phyloP scores from a whole-genome alignment of 1,284 basidiomycete species.

The Pseudomicrostroma phylloplanum region DNA sequence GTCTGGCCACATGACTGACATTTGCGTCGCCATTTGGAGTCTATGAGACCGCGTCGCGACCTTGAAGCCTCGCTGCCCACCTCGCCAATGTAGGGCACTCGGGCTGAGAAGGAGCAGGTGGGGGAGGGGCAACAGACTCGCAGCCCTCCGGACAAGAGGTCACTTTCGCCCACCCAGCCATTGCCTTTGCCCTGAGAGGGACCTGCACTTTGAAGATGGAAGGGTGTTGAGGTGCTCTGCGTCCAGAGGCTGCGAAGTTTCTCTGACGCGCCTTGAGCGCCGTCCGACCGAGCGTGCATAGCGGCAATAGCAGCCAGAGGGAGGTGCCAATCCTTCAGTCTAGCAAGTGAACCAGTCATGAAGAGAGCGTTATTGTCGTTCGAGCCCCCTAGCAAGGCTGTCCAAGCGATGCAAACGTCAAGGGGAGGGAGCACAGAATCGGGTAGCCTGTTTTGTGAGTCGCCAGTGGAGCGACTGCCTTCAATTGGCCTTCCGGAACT shows the following conservation, averaged over 20 bases:
- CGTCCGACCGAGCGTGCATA: background rate
- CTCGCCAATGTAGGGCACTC: background rate
- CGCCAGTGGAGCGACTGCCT: background rate
- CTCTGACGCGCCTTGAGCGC: background rate
- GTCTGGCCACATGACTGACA: background rate
- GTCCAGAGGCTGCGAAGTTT: background rate
- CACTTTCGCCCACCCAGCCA: background rate
- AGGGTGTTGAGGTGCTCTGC: background rate
- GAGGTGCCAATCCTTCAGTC: background rate
- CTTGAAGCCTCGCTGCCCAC: background rate
- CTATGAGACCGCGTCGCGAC: slow-evolving; percentile 1
- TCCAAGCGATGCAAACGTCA: slow-evolving; percentile 1
- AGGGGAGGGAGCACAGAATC: background rate
- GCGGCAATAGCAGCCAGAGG: background rate
- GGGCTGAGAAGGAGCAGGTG: background rate
- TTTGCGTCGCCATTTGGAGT: background rate
- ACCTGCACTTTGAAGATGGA: background rate
- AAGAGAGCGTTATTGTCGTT: background rate
- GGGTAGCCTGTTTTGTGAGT: background rate
- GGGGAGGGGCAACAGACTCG: background rate
- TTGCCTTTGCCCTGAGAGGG: background rate
- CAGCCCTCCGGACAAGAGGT: background rate
- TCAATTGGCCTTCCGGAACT: background rate
- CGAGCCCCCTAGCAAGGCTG: background rate
- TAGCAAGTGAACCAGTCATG: background rate